Evolutionary conservation across 2,329 filamentous ascomycete species (phyloP), one percentile per base, ranked within the genome.

Genomic region (Karstenula rhodostoma): DNA sequence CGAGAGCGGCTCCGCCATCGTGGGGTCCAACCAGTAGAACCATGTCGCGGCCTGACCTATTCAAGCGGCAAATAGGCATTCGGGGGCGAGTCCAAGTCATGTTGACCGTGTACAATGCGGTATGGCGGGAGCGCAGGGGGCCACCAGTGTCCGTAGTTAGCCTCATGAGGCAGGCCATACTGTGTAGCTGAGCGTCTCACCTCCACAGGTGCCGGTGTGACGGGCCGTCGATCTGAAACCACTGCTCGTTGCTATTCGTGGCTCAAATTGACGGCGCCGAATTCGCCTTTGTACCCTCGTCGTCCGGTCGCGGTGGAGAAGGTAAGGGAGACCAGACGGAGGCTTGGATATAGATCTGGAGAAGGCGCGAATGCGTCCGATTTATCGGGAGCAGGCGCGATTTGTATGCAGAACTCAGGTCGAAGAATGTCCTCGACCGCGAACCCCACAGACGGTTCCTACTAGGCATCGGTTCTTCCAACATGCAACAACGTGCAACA

Each of bases 121-220:
- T 54, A 37, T 54, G 25, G 51, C 50, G 23, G 43, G 25, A 29
- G 50, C 4, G 23, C 50, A 42, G 35, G 35, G 50, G 23, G 50
- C 50, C 12, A 22, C 40, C 32, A 54, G 51, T 23, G 51, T 54
- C 51, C 51, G 51, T 54, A 37, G 37, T 22, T 23, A 54, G 51
- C 37, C 51, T 35, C 40, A 54, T 54, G 22, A 54, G 51, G 51
- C 51, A 44, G 51, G 35, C 51, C 51, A 43, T n/a, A n/a, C n/a
- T 44, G 51, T 37, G 44, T 23, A 54, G 51, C 37, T 10, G 15
- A 12, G 8, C 35, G 37, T 54, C 37, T 54, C 37, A 54, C 35
- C 51, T 54, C 23, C 49, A 52, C 44, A 47, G 13, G 32, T 51
- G 48, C 19, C 32, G 10, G 40, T 51, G 48, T 23, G 29, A 32